phyloP scores from a whole-genome alignment of 78 protist genomes.

The Diacronema lutheri region DNA sequence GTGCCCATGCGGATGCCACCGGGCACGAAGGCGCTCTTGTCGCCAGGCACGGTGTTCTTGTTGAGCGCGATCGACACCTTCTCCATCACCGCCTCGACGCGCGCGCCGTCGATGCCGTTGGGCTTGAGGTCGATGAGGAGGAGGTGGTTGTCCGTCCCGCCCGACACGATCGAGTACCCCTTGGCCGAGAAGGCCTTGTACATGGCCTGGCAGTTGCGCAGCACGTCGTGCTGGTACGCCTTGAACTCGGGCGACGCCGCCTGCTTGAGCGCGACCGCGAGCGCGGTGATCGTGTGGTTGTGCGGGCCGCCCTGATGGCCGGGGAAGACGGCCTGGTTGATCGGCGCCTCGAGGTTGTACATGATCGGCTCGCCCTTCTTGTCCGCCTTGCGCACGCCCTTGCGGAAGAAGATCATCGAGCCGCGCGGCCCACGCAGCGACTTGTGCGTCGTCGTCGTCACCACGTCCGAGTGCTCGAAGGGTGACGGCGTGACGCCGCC shows the following conservation, averaged over 20 bases:
- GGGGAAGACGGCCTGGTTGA: conserved; percentile 85
- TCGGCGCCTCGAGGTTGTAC: conserved; percentile 53
- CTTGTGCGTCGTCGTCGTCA: conserved; percentile 99
- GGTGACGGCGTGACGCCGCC: conserved; percentile 66
- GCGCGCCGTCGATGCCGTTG: conserved; percentile 30
- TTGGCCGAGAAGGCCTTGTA: not conserved
- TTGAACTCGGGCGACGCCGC: conserved; percentile 58
- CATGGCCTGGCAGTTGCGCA: not conserved
- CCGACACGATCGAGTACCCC: conserved; percentile 24
- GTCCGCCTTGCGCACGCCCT: conserved; percentile 34
- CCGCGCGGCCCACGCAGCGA: conserved; percentile 95
- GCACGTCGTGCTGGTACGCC: conserved; percentile 56
- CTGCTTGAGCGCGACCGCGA: conserved; percentile 68
- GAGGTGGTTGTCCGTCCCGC: conserved; percentile 88
- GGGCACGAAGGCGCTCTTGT: conserved; percentile 53
- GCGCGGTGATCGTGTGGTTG: conserved; percentile 80
- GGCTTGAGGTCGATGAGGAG: conserved; percentile 61
- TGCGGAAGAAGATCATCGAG: conserved; percentile 97
- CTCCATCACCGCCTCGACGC: conserved; percentile 56
- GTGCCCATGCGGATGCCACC: conserved; percentile 39
- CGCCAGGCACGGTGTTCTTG: conserved; percentile 87
- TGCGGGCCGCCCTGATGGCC: conserved; percentile 91
- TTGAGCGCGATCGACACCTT: conserved; percentile 62
- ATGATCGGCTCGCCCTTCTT: conserved; percentile 6
- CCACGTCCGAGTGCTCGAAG: conserved; percentile 92